Percentiles rank a stretch among this genome's conserved stretches.
phyloP scores from a whole-genome alignment of 208 protist species.

The Porcisia hertigi region DNA sequence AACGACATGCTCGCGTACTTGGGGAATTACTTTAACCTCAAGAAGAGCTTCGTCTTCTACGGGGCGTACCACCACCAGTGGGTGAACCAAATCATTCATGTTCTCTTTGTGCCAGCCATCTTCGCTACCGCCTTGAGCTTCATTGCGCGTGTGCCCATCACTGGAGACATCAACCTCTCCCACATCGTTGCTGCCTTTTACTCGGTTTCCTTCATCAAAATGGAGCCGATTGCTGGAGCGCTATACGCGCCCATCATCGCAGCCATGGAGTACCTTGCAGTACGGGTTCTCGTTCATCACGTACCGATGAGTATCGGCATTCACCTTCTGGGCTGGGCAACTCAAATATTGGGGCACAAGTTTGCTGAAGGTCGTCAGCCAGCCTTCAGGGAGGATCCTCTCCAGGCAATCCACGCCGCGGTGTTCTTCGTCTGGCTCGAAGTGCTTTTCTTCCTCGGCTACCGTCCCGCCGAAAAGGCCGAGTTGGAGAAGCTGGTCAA shows the following conservation, averaged over 20 bases:
- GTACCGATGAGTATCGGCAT: conserved; percentile 35
- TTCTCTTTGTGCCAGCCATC: conserved; percentile 77
- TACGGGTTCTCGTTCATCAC: conserved; percentile 27
- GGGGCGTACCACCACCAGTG: conserved; percentile 65
- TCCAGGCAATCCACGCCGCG: conserved; percentile 68
- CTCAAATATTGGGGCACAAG: conserved; percentile 74
- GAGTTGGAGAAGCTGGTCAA: conserved; percentile 48
- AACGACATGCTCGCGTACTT: conserved; percentile 38
- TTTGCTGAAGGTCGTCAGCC: conserved; percentile 53
- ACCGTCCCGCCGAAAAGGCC: conserved; percentile 46
- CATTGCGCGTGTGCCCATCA: conserved; percentile 36
- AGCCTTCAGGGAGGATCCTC: conserved; percentile 73
- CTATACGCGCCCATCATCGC: conserved; percentile 52
- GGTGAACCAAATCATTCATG: conserved; percentile 74
- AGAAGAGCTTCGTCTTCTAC: conserved; percentile 75
- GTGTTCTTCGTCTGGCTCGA: conserved; percentile 79
- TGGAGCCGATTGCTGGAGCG: conserved; percentile 60
- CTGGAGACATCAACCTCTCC: conserved; percentile 42
- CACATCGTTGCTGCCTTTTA: conserved; percentile 51
- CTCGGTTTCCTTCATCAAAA: conserved; percentile 54
- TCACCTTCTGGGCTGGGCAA: conserved; percentile 46
- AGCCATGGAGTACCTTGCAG: conserved; percentile 42
- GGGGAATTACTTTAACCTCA: conserved; percentile 60
- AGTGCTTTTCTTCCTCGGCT: conserved; percentile 78
- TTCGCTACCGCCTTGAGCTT: conserved; percentile 66